Conservation (phyloP, 257 asterid species). For the Petrea volubilis region DNA sequence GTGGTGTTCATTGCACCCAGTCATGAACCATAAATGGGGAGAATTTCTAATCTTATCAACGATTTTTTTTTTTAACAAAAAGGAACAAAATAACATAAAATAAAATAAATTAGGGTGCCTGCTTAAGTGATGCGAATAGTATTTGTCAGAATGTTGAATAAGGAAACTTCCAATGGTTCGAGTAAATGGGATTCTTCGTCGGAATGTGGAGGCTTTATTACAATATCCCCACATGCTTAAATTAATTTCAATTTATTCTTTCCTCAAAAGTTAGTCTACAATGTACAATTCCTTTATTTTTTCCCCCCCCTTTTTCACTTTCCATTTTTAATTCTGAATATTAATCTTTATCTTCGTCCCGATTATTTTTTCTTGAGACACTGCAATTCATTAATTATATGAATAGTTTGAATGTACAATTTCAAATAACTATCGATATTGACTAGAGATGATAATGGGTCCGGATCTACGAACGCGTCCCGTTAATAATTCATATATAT, state of each 20-base stretch:
- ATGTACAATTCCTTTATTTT: neutral
- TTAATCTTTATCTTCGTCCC: too few relatives aligned
- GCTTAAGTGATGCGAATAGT: neutral
- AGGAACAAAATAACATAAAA: neutral
- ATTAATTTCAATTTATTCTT: neutral
- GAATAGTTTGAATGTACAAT: too few relatives aligned
- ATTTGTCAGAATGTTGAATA: neutral
- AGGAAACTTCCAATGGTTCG: neutral
- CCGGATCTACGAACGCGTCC: too few relatives aligned
- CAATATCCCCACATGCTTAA: neutral
- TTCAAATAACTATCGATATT: too few relatives aligned
- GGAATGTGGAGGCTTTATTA: neutral
- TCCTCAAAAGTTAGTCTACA: neutral
- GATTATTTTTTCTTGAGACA: too few relatives aligned
- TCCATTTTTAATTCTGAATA: too few relatives aligned
- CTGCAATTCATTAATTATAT: too few relatives aligned
- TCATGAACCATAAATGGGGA: neutral
- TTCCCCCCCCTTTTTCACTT: neutral
- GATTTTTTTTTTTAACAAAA: neutral
- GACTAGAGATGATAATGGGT: too few relatives aligned
- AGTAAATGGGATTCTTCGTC: neutral
- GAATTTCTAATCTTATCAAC: too few relatives aligned
- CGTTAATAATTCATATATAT: too few relatives aligned
- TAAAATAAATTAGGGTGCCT: too few relatives aligned
- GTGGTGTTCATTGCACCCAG: neutral